Percentiles rank a stretch among this genome's conserved stretches.
Conservation (phyloP, 2,329 filamentous ascomycete species). For the Apiospora malaysiana region DNA sequence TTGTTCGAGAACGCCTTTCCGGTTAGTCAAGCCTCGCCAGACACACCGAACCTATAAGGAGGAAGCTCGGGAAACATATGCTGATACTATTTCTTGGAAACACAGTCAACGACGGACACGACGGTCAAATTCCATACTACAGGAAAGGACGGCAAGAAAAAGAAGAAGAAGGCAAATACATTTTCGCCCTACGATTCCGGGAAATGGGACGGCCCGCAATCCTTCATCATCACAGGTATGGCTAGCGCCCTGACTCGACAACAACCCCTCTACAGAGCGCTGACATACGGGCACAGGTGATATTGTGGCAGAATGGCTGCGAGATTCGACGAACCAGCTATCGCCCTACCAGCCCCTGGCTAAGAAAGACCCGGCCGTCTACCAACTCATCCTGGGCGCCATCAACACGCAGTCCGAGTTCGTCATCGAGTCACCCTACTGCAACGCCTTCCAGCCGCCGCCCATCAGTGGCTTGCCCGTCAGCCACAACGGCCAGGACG, state of each 20-base stretch:
- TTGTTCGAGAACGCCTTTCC: conserved; percentile 96
- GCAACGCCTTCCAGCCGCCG: conserved; percentile 97
- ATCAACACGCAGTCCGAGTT: conserved; percentile 97
- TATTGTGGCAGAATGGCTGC: conserved; percentile 91
- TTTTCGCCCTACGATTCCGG: conserved; percentile 52
- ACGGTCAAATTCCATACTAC: conserved; percentile 87
- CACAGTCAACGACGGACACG: conserved; percentile 79
- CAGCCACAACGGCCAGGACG: conserved; percentile 80
- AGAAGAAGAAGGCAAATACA: conserved; percentile 28
- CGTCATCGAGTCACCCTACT: conserved; percentile 93
- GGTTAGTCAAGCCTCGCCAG: conserved; percentile 30
- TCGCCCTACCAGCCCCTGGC: conserved; percentile 87
- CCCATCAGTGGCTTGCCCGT: conserved; percentile 77
- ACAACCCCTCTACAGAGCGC: neutral
- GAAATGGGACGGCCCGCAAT: conserved; percentile 84
- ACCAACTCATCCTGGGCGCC: conserved; percentile 83
- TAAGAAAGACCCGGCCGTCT: conserved; percentile 78
- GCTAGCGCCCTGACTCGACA: neutral
- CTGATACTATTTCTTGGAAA: conserved; percentile 24
- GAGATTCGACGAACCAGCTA: conserved; percentile 92
- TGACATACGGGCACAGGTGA: conserved; percentile 50
- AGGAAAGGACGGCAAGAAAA: conserved; percentile 58
- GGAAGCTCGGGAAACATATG: neutral
- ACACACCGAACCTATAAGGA: neutral
- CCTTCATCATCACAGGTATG: conserved; percentile 84